A percentile compares a stretch with the other conserved stretches of the same genome.
Conservation (phyloP, 306 rosid species). For the Vigna radiata region DNA sequence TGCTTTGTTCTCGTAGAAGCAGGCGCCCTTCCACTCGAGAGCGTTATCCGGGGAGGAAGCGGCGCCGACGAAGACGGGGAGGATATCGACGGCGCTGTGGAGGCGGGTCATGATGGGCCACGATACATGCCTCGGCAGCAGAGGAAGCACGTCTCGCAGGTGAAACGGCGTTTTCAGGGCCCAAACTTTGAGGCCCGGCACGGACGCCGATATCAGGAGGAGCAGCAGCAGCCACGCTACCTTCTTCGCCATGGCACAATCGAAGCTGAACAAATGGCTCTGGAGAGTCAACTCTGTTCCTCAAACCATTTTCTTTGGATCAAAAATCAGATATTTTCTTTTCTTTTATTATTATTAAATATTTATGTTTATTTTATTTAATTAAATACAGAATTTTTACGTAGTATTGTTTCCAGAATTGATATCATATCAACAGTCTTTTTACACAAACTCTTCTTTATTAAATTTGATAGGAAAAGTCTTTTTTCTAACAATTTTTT, state of each 20-base stretch:
- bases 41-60: constrained; percentile 53
- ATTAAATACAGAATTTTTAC: too few species aligned
- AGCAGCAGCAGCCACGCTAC: constrained; percentile 37
- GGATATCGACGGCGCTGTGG: constrained; percentile 75
- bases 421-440: too few species aligned
- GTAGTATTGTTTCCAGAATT: too few species aligned
- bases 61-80: constrained; percentile 84
- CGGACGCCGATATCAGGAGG: not conserved
- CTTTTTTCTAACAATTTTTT: too few species aligned
- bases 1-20: constrained; percentile 79
- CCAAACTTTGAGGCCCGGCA: not conserved
- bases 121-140: constrained; percentile 77
- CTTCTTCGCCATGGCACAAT: not conserved
- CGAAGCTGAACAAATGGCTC: not conserved
- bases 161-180: constrained; percentile 56
- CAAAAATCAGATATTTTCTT: too few species aligned
- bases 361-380: too few species aligned
- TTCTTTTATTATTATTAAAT: too few species aligned
- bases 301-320: not conserved
- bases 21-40: constrained; percentile 78
- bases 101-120: constrained; percentile 86
- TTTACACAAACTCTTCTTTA: too few species aligned
- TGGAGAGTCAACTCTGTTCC: not conserved
- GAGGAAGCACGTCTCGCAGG: constrained; percentile 74
- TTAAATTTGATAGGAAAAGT: too few species aligned